Evolutionary conservation across 2,329 filamentous ascomycete species (phyloP).

Genomic region (Fusarium heterosporum): DNA sequence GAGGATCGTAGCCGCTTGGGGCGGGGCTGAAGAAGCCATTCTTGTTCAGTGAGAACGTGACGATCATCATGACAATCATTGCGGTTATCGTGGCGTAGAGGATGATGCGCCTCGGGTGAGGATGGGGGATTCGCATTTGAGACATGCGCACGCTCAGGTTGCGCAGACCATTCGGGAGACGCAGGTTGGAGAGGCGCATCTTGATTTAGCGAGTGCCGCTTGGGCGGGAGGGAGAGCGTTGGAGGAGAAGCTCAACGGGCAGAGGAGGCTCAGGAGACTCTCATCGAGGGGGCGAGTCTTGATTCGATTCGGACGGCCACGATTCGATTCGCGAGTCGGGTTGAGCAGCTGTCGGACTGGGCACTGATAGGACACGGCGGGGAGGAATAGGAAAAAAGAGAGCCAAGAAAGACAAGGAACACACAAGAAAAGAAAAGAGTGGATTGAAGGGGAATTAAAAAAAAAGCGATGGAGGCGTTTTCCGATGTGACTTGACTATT

Average conservation of each 20-base stretch:
- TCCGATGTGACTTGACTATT: not conserved
- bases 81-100: constrained; percentile 26
- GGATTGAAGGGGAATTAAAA: not conserved
- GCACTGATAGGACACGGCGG: not conserved
- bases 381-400: not conserved
- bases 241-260: not conserved
- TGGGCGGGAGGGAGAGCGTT: not conserved
- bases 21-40: not conserved
- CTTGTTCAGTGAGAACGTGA: constrained; percentile 18
- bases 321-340: not conserved
- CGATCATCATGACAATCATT: constrained; percentile 26
- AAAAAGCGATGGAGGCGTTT: not conserved
- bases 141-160: constrained; percentile 18
- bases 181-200: constrained; percentile 31
- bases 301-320: not conserved
- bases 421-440: not conserved
- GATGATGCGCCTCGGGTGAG: constrained; percentile 36
- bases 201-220: constrained; percentile 2
- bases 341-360: not conserved
- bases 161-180: constrained; percentile 23
- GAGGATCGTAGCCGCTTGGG: constrained; percentile 26
- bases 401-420: not conserved
- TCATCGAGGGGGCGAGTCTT: constrained; percentile 19
- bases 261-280: constrained; percentile 21
- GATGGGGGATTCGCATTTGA: constrained; percentile 19